Conservation (phyloP, 2,329 filamentous ascomycete species). For the Thielaviopsis euricoi region DNA sequence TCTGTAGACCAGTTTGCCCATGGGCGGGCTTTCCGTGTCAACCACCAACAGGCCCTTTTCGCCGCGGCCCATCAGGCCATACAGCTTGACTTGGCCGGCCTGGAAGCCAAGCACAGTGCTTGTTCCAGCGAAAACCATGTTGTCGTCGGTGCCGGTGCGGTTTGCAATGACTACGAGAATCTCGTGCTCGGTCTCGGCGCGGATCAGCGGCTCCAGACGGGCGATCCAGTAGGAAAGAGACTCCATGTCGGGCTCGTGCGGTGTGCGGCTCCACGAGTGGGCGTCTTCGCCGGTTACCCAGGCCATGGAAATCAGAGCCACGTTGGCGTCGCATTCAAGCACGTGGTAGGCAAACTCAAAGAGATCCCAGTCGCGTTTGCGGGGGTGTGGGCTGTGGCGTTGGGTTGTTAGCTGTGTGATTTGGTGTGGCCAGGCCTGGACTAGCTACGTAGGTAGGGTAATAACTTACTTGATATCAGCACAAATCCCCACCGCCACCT, state of each 20-base stretch:
- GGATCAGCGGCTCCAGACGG: conserved; percentile 49
- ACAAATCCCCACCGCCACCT: conserved; percentile 42
- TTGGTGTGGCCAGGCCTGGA: no score
- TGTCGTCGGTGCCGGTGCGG: conserved; percentile 48
- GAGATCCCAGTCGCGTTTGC: conserved; percentile 22
- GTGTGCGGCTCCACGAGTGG: conserved; percentile 27
- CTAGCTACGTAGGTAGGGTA: no score
- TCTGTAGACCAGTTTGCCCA: conserved; percentile 26
- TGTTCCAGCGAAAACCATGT: conserved; percentile 55
- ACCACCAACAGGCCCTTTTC: conserved; percentile 53
- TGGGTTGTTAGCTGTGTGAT: not conserved
- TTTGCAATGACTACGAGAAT: conserved; percentile 58
- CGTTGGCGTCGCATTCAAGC: conserved; percentile 35
- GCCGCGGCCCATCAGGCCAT: conserved; percentile 53
- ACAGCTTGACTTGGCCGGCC: conserved; percentile 48
- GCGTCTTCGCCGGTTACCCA: conserved; percentile 49
- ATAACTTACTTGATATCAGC: conserved; percentile 49
- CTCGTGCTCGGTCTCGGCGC: conserved; percentile 34
- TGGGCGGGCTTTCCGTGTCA: conserved; percentile 35
- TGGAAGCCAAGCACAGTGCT: conserved; percentile 54
- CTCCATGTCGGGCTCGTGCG: conserved; percentile 50
- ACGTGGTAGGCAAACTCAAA: conserved; percentile 38
- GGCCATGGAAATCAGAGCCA: conserved; percentile 61
- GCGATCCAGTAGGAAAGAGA: conserved; percentile 62
- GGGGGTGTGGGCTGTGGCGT: conserved; percentile 20